phyloP scores from a whole-genome alignment of 257 asterid genomes.

The Thymus quinquecostatus region DNA sequence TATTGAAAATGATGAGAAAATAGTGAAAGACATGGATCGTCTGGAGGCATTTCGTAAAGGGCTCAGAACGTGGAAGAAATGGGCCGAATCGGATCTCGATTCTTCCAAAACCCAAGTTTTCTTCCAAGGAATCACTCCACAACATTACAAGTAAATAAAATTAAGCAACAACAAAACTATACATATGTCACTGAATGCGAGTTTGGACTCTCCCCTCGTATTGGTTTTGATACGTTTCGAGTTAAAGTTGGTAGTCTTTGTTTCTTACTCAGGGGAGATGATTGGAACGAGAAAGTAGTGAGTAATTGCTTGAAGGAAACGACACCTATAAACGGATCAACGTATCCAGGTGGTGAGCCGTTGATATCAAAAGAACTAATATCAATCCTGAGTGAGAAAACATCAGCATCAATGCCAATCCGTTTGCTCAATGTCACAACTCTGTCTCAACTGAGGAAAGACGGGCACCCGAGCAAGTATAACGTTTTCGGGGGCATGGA shows the following conservation, averaged over 20 bases:
- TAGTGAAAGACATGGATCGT: slow-evolving; percentile 68
- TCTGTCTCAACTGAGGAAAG: slow-evolving; percentile 64
- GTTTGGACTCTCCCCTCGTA: too few relatives aligned
- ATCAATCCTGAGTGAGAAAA: slow-evolving; percentile 29
- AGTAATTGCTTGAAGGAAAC: slow-evolving; percentile 49
- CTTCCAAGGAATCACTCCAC: slow-evolving; percentile 67
- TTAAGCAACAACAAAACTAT: neutral
- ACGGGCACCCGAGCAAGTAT: slow-evolving; percentile 52
- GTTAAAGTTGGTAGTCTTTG: neutral
- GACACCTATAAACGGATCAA: slow-evolving; percentile 48
- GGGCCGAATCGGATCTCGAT: slow-evolving; percentile 53
- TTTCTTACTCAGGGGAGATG: slow-evolving; percentile 41
- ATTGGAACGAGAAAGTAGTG: slow-evolving; percentile 47
- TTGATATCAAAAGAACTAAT: slow-evolving; percentile 42
- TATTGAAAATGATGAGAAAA: slow-evolving; percentile 41
- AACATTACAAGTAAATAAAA: slow-evolving; percentile 60
- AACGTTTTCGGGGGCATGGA: slow-evolving; percentile 52
- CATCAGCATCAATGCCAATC: slow-evolving; percentile 16
- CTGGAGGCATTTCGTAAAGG: slow-evolving; percentile 57
- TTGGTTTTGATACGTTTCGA: neutral
- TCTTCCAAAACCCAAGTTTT: slow-evolving; percentile 52
- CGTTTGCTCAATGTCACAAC: slow-evolving; percentile 55
- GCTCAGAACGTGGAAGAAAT: slow-evolving; percentile 58
- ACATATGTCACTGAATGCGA: too few relatives aligned
- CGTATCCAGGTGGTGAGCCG: slow-evolving; percentile 55